Evolutionary conservation across 164 flowering plant species (phyloP).

Genomic region (Euptelea pleiosperma): DNA sequence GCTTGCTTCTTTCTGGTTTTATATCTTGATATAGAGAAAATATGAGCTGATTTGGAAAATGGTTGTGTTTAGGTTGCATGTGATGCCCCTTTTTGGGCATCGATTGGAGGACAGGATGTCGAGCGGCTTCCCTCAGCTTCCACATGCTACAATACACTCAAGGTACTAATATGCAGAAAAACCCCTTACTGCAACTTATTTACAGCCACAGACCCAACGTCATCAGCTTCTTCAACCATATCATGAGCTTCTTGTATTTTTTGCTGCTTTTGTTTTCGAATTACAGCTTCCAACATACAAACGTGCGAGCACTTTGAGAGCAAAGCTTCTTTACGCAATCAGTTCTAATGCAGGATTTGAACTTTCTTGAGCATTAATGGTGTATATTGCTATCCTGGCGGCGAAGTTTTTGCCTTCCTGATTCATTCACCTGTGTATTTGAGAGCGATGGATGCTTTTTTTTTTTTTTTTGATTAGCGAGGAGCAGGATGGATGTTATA

Average conservation of each 20-base stretch:
- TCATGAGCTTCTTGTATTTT: not conserved
- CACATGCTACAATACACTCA: conserved; percentile 96
- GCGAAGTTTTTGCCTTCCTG: not conserved
- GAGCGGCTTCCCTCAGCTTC: conserved; percentile 99
- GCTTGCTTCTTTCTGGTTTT: not conserved
- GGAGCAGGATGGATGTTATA: not conserved
- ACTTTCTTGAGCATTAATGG: conserved; percentile 53
- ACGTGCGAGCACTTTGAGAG: conserved; percentile 74
- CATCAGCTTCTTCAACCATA: not conserved
- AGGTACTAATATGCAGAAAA: conserved; percentile 42
- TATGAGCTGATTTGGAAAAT: not conserved
- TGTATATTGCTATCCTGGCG: conserved; percentile 4
- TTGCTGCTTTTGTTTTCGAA: not conserved
- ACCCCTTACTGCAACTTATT: not conserved
- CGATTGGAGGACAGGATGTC: conserved; percentile 92
- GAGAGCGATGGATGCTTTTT: not conserved
- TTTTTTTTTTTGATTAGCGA: too few species aligned
- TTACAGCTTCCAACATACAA: conserved; percentile 91
- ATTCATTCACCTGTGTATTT: not conserved
- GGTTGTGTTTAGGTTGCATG: conserved; percentile 60
- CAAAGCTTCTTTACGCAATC: conserved; percentile 90
- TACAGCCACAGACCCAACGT: not conserved
- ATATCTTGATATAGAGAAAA: not conserved
- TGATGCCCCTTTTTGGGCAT: conserved; percentile 84
- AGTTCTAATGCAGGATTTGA: conserved; percentile 96